A percentile compares a stretch with the other conserved stretches of the same genome.
These are phyloP conservation scores for Salisapilia sapeloensis DNA, from an alignment of 352 stramenopile species.

Conservation along the genomic window DNA sequence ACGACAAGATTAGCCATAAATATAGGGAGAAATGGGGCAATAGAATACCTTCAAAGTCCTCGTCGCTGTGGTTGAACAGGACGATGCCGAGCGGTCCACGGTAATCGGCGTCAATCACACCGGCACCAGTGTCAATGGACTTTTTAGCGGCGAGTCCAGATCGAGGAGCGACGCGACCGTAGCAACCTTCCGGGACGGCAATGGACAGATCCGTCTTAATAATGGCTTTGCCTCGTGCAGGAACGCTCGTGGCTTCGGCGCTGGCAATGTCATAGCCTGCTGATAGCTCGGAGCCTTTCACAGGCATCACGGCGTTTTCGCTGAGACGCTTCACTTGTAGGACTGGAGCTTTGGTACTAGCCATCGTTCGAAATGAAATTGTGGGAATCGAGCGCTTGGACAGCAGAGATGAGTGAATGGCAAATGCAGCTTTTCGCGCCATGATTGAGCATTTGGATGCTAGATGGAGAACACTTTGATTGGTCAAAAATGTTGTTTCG, in stretches of 20 bases:
- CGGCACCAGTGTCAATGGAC: slow-evolving; percentile 95
- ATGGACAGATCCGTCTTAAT: slow-evolving; percentile 96
- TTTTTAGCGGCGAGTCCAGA: slow-evolving; percentile 95
- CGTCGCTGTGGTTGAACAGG: slow-evolving; percentile 95
- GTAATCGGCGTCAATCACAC: slow-evolving; percentile 97
- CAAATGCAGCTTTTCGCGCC: too few species aligned
- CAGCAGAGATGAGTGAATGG: too few species aligned
- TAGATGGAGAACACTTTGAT: too few species aligned
- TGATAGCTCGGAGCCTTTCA: slow-evolving; percentile 52
- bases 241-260: slow-evolving; percentile 80
- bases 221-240: slow-evolving; percentile 83
- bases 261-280: slow-evolving; percentile 75
- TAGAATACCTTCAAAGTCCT: slow-evolving; percentile 75
- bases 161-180: slow-evolving; percentile 82
- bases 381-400: too few species aligned
- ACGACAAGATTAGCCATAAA: slow-evolving; percentile 1
- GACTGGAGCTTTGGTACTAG: slow-evolving; percentile 10
- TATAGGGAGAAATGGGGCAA: slow-evolving; percentile 1
- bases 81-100: slow-evolving; percentile 96
- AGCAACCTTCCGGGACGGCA: slow-evolving; percentile 88
- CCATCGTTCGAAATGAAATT: too few species aligned
- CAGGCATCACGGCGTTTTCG: slow-evolving; percentile 61
- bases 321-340: slow-evolving; percentile 78
- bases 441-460: too few species aligned
- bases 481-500: too few species aligned